Percentiles rank a stretch among this genome's conserved stretches.
These are phyloP conservation scores for Gossypium gossypioides DNA, from an alignment of 441 rosid species.

Conservation along the genomic window DNA sequence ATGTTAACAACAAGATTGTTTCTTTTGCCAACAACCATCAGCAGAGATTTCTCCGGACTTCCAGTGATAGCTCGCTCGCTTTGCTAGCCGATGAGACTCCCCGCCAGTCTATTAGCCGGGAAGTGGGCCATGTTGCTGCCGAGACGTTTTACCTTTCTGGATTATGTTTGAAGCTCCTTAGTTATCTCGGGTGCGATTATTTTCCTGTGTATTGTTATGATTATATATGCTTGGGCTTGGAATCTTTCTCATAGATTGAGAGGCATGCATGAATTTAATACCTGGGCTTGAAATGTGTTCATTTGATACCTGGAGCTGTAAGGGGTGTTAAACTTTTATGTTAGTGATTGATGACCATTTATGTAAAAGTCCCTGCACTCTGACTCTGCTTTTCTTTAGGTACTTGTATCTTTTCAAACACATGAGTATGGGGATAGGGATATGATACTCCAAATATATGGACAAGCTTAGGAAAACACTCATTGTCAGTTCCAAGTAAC, in stretches of 20 bases:
- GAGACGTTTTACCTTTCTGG: constrained; percentile 61
- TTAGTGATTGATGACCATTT: not conserved
- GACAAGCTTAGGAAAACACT: not conserved
- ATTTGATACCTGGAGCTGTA: not conserved
- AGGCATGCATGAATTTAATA: not conserved
- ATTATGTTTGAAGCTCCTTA: constrained; percentile 51
- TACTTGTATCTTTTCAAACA: not conserved
- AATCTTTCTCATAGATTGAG: not conserved
- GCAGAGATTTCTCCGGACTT: constrained; percentile 47
- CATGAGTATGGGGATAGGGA: not conserved
- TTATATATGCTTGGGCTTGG: not conserved
- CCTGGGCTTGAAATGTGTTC: not conserved
- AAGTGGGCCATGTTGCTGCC: constrained; percentile 52
- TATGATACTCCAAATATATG: not conserved
- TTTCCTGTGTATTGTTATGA: not conserved
- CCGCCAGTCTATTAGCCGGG: constrained; percentile 31
- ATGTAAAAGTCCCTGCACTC: not conserved
- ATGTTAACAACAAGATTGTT: not conserved
- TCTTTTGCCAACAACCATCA: constrained; percentile 24
- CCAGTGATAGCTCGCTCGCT: constrained; percentile 48
- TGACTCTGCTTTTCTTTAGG: not conserved
- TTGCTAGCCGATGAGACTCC: constrained; percentile 26
- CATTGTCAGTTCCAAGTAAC: not conserved
- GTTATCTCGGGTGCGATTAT: constrained; percentile 53
- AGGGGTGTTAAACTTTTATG: not conserved